These are phyloP conservation scores for Cryptococcus floricola DNA, from an alignment of 1,284 basidiomycete species.

Conservation along the genomic window DNA sequence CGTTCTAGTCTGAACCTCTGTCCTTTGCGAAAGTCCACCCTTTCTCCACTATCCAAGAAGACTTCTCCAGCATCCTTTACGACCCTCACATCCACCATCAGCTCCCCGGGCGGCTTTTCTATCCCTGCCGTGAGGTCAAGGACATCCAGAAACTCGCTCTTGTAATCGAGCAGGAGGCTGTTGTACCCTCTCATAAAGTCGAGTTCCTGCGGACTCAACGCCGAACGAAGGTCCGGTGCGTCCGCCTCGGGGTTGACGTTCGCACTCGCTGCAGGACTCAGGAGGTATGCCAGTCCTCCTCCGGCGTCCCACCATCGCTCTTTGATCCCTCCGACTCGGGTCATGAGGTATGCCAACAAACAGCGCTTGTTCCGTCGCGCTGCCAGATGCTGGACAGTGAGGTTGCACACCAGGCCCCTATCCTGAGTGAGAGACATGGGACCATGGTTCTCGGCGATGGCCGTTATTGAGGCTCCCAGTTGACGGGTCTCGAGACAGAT, in stretches of 20 bases:
- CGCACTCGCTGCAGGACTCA: slow-evolving; percentile 50
- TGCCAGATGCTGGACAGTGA: slow-evolving; percentile 81
- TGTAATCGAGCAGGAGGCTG: slow-evolving; percentile 73
- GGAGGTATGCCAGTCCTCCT: slow-evolving; percentile 83
- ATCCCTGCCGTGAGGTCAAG: slow-evolving; percentile 78
- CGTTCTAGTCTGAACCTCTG: slow-evolving; percentile 80
- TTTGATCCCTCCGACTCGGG: slow-evolving; percentile 74
- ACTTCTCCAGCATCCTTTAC: slow-evolving; percentile 81
- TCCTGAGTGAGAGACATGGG: slow-evolving; percentile 44
- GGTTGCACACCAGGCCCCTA: slow-evolving; percentile 58
- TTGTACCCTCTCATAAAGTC: slow-evolving; percentile 84
- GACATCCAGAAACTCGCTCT: slow-evolving; percentile 78
- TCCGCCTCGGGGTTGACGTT: slow-evolving; percentile 20
- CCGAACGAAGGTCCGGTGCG: slow-evolving; percentile 62
- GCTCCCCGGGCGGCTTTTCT: slow-evolving; percentile 56
- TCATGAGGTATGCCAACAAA: slow-evolving; percentile 83
- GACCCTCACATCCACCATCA: slow-evolving; percentile 50
- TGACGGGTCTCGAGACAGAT: slow-evolving; percentile 88
- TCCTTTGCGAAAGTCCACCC: slow-evolving; percentile 81
- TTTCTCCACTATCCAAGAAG: slow-evolving; percentile 74
- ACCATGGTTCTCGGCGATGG: slow-evolving; percentile 37
- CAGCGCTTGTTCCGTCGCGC: slow-evolving; percentile 89
- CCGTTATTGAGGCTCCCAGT: slow-evolving; percentile 56
- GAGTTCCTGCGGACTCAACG: slow-evolving; percentile 82
- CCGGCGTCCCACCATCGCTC: slow-evolving; percentile 87